Percentiles rank a stretch among this genome's conserved stretches.
Conservation (phyloP, 495 filamentous ascomycete species). For the Daldinia concentrica region DNA sequence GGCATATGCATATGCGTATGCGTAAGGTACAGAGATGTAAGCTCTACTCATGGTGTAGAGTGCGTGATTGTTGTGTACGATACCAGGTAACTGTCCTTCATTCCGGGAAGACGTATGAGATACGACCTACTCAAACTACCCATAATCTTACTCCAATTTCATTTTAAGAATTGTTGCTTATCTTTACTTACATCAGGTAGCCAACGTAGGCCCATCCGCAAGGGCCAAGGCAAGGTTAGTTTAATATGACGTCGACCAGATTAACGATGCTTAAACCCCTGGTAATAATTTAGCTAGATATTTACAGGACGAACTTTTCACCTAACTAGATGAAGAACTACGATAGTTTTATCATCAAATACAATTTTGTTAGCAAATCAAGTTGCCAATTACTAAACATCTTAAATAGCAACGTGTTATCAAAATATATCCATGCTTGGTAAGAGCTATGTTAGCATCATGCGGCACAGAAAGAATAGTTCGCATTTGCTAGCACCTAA, state of each 20-base stretch:
- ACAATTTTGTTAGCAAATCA: not conserved
- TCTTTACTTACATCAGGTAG: not conserved
- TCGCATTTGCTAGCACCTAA: not conserved
- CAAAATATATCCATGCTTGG: not conserved
- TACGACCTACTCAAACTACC: not conserved
- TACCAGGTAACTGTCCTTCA: not conserved
- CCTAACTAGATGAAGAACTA: not conserved
- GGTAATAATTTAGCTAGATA: not conserved
- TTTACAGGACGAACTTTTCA: not conserved
- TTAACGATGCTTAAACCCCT: not conserved
- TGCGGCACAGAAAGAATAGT: not conserved
- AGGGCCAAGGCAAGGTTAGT: not conserved
- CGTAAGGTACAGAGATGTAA: not conserved
- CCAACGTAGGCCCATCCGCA: not conserved
- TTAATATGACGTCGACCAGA: not conserved
- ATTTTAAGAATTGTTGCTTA: not conserved
- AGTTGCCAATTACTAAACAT: not conserved
- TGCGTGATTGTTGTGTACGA: not conserved
- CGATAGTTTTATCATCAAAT: not conserved
- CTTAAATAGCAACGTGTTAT: not conserved
- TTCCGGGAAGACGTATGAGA: not conserved
- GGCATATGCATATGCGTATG: conserved; percentile 4
- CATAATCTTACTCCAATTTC: not conserved
- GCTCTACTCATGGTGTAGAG: not conserved
- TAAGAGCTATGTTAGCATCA: not conserved